Evolutionary conservation across 2,329 filamentous ascomycete genomes (phyloP).

Genomic region (Neurospora sp.): DNA sequence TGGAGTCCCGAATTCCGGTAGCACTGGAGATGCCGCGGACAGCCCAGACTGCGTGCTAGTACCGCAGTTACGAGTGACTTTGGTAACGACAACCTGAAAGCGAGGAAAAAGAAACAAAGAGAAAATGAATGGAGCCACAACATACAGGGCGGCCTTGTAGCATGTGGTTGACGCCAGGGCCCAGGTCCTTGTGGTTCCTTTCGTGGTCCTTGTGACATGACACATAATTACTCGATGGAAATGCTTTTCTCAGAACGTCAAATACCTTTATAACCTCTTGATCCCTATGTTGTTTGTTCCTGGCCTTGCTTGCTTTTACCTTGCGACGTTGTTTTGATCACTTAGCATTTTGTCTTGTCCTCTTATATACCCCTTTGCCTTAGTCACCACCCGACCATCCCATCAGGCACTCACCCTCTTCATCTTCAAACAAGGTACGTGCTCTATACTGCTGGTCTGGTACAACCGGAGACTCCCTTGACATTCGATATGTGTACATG

Average conservation of each 20-base stretch:
- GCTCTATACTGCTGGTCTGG: background rate
- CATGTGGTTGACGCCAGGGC: background rate
- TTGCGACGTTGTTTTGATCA: background rate
- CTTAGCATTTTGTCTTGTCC: background rate
- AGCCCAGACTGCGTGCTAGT: background rate
- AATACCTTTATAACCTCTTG: slow-evolving; percentile 1
- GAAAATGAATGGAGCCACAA: background rate
- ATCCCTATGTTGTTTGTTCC: background rate
- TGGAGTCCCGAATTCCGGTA: background rate
- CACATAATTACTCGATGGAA: slow-evolving; percentile 26
- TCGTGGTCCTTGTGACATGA: slow-evolving; percentile 13
- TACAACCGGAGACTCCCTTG: background rate
- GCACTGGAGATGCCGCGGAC: background rate
- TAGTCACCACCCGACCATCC: background rate
- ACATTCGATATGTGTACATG: background rate
- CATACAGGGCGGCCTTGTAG: background rate
- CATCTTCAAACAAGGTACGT: background rate
- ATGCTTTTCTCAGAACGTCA: slow-evolving; percentile 8
- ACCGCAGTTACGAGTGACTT: background rate
- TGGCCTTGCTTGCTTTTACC: background rate
- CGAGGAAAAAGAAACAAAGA: background rate
- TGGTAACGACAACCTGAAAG: background rate
- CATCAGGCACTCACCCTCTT: background rate
- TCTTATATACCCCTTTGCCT: background rate
- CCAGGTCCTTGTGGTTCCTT: background rate